phyloP scores from a whole-genome alignment of 2,329 filamentous ascomycete genomes.

The Trichoderma hamatum region DNA sequence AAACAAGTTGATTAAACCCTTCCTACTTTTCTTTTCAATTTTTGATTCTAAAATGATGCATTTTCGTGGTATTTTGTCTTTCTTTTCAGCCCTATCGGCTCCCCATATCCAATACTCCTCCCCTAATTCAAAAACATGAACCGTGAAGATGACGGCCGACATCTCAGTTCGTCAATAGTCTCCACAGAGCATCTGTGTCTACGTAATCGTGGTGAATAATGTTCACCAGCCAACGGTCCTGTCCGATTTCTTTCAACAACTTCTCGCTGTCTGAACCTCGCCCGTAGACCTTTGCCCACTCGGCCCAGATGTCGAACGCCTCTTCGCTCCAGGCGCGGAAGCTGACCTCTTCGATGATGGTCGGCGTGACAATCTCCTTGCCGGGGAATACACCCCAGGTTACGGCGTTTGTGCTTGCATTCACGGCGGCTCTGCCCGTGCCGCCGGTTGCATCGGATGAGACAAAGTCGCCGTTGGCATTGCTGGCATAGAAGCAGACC shows the following conservation, averaged over 20 bases:
- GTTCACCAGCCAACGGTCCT: constrained; percentile 87
- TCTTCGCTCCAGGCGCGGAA: constrained; percentile 95
- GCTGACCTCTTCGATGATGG: constrained; percentile 93
- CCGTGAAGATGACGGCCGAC: neutral
- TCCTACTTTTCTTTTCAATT: neutral
- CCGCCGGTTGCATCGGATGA: constrained; percentile 62
- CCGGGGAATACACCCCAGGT: constrained; percentile 96
- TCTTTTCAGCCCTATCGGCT: neutral
- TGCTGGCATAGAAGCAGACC: constrained; percentile 87
- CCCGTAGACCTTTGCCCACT: constrained; percentile 91
- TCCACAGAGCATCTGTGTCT: constrained; percentile 72
- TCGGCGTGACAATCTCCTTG: constrained; percentile 94
- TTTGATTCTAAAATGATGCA: neutral
- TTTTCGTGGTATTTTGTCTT: constrained; percentile 1
- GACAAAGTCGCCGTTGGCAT: constrained; percentile 74
- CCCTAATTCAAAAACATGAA: neutral
- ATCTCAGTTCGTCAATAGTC: constrained; percentile 55
- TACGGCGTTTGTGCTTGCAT: constrained; percentile 79
- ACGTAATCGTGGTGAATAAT: constrained; percentile 81
- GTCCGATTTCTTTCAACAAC: constrained; percentile 67
- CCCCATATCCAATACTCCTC: neutral
- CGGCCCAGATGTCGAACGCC: constrained; percentile 91
- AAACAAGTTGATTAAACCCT: neutral
- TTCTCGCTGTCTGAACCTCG: constrained; percentile 70
- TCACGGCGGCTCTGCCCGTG: constrained; percentile 39